Evolutionary conservation across 2,329 filamentous ascomycete genomes (phyloP).

Genomic region (Venturia asperata): DNA sequence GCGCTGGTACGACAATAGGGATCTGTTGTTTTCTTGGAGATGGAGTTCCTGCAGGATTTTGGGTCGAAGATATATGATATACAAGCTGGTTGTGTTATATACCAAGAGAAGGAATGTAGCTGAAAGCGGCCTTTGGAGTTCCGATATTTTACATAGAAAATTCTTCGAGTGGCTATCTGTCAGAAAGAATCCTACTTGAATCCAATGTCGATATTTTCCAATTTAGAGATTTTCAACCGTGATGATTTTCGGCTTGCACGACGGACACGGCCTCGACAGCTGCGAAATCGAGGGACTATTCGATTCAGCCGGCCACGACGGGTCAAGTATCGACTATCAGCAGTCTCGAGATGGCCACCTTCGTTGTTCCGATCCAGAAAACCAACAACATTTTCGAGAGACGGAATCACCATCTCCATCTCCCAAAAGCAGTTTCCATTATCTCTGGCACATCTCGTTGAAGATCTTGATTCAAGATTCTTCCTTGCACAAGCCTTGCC

Average conservation of each 20-base stretch:
- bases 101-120: not conserved
- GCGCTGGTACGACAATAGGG: not conserved
- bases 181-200: no score
- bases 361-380: not conserved
- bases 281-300: no score
- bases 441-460: not conserved
- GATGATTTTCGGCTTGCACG: not conserved
- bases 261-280: not conserved
- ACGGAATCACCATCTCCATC: not conserved
- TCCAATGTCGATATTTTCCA: no score
- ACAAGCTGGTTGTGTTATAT: not conserved
- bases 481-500: constrained; percentile 8
- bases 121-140: not conserved
- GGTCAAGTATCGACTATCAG: no score
- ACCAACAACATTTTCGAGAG: not conserved
- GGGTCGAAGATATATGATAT: not conserved
- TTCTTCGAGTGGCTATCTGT: no score
- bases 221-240: no score
- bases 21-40: not conserved
- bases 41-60: not conserved
- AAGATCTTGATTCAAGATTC: not conserved
- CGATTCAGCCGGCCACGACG: no score
- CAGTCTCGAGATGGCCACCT: not conserved
- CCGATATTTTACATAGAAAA: not conserved
- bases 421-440: not conserved